These are phyloP conservation scores for Quercus phellos DNA, from an alignment of 331 rosid genomes.

Conservation along the genomic window DNA sequence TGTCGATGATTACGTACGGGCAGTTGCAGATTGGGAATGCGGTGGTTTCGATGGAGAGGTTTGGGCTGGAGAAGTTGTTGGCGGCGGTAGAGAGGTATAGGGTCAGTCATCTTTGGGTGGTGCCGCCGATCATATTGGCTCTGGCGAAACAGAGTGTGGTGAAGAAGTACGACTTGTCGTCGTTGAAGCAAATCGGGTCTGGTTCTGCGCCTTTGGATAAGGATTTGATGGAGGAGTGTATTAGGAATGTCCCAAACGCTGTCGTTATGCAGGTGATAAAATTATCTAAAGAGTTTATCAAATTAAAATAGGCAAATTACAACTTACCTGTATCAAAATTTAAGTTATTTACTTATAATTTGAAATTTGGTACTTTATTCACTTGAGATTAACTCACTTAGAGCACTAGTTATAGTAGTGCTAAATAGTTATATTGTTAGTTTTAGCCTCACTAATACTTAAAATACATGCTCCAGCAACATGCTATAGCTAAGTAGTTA, in stretches of 20 bases:
- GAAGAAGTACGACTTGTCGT: constrained; percentile 56
- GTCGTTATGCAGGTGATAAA: constrained; percentile 47
- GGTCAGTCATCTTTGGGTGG: constrained; percentile 63
- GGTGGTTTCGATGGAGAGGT: constrained; percentile 48
- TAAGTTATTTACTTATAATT: fast-evolving
- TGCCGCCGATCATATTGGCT: constrained; percentile 74
- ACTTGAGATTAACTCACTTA: fast-evolving
- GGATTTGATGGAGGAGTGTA: constrained; percentile 70
- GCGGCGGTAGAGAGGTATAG: constrained; percentile 52
- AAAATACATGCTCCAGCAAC: no score
- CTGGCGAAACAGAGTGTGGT: constrained; percentile 53
- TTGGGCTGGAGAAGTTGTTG: constrained; percentile 49
- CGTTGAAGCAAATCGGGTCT: constrained; percentile 53
- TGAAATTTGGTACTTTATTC: no score
- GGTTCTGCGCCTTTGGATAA: constrained; percentile 91
- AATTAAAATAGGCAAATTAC: no score
- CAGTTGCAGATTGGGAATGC: constrained; percentile 64
- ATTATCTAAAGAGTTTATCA: no score
- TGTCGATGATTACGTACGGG: constrained; percentile 35
- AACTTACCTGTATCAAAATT: fast-evolving
- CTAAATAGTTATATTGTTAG: no score
- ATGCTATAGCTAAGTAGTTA: no score
- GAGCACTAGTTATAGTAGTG: no score
- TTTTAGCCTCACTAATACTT: no score
- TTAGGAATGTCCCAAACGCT: constrained; percentile 44